Base-by-base conservation (phyloP, 2,329 filamentous ascomycete genomes). In the Byssochlamys sp. region DNA sequence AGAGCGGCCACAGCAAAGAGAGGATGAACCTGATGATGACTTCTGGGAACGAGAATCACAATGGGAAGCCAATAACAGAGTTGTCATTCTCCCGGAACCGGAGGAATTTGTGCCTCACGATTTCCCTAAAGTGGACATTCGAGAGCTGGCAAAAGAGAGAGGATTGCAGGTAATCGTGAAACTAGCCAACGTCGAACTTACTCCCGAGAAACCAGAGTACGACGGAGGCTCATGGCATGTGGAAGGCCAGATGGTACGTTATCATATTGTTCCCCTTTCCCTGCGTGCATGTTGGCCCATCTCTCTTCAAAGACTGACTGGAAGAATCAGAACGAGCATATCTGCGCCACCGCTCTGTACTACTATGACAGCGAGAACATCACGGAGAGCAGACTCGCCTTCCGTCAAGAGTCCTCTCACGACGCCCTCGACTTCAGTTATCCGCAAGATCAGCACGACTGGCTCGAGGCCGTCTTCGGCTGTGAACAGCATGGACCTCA, bases 291-390 rank as follows among this genome's bases (percentile, higher is more conserved):
- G 19, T 19, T 19, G 19, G 19, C 19, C 19, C 19, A 19, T 19
- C 19, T 35, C 51, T 4, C 10, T 25, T 53, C 1, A 19, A 19
- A 19, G n/a, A 4, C 45, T 25, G 19, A 54, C 26, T 57, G 29
- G 54, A 28, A 4, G 29, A 12, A 19, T n/a, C 55, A 70, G 67
- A 87, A 87, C 63, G 84, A 88, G 65, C 80, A 79, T 58, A 87
- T 88, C 28, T 79, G 78, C 58, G 83, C 83, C 0, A 84, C 83
- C 0, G 81, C 84, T 0, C 72, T 88, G 2, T 88, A 85, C 72
- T 87, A 87, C 68, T 84, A 84, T 62, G 81, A 85, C 61, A 73
- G 70, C 56, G 77, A 85, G 0, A 88, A 88, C 66, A 79, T 87
- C 56, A 83, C 81, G 0, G 71, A 80, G 1, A 80, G 73, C 59